Conservation (phyloP, 495 filamentous ascomycete species). For the Wilcoxina mikolae region DNA sequence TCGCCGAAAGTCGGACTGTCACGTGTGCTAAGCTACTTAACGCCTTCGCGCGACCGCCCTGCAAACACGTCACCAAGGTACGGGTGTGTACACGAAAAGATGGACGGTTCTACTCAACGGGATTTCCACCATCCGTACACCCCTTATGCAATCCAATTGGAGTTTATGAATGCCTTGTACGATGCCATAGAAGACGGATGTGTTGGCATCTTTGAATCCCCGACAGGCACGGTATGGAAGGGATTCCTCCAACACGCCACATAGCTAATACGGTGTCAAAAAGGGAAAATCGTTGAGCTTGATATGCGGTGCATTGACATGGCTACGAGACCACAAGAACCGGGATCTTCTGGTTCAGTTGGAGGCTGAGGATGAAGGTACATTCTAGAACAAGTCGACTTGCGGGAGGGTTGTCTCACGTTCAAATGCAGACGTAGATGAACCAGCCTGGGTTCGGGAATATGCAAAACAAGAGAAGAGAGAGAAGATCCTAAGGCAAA, state of each 20-base stretch:
- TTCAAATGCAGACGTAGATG: constrained; percentile 42
- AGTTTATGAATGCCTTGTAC: constrained; percentile 84
- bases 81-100: too few species aligned
- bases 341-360: constrained; percentile 43
- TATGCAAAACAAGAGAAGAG: constrained; percentile 52
- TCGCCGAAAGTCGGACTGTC: too few species aligned
- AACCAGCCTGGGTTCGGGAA: constrained; percentile 82
- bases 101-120: not conserved
- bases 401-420: not conserved
- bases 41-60: too few species aligned
- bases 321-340: constrained; percentile 76
- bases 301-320: constrained; percentile 84
- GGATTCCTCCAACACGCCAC: not conserved
- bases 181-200: constrained; percentile 62
- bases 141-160: constrained; percentile 77
- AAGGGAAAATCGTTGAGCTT: constrained; percentile 94
- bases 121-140: constrained; percentile 86
- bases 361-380: constrained; percentile 26
- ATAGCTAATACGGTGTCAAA: not conserved
- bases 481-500: constrained; percentile 47
- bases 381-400: not conserved
- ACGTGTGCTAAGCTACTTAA: too few species aligned
- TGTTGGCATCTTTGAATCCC: constrained; percentile 85
- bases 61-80: too few species aligned
- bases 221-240: constrained; percentile 43